Base-by-base conservation (phyloP, 495 filamentous ascomycete species). In the Corynascus novoguineensis region DNA sequence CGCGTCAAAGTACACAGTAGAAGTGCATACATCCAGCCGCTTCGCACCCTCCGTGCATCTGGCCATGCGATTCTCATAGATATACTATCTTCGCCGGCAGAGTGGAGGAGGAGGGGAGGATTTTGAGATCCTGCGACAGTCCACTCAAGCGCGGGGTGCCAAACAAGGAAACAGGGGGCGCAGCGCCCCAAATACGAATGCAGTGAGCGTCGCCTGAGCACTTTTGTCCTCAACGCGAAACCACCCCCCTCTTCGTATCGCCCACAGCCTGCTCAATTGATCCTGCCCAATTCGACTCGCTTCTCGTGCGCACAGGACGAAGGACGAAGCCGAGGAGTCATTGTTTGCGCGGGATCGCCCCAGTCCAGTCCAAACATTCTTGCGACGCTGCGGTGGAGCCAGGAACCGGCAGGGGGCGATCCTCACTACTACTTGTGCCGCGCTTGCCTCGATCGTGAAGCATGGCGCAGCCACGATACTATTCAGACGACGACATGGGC, bases 401-500 rank as follows among this genome's bases (percentile, higher is more conserved):
- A 7, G 12, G 38, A 17, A 57, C 7, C 10, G n/a, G 50, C n/a
- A 24, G 21, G 50, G 45, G 4, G 25, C 19, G 41, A 41, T 52
- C 40, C 49, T 41, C 55, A 28, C n/a, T n/a, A n/a, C n/a, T n/a
- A 28, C 14, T 22, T 19, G 48, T 31, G 40, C 57, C 47, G 51
- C 60, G 53, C 52, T 50, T 32, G 42, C 45, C 32, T 38, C 45
- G 35, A 52, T 27, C 31, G 5, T 47, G 29, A 17, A 51, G 29
- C 11, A 69, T 69, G 67, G 67, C 65, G 37, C 60, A 62, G 50
- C 40, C 41, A 45, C 42, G 63, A 35, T 66, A 67, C 25, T 63
- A 59, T 29, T 63, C 59, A 60, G 68, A 73, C 31, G 69, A 71
- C 51, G 69, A 75, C 19, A 47, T 68, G 41, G 70, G 65, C 53